These are phyloP conservation scores for Steccherinum ochraceum DNA, from an alignment of 768 basidiomycete genomes.

Conservation along the genomic window DNA sequence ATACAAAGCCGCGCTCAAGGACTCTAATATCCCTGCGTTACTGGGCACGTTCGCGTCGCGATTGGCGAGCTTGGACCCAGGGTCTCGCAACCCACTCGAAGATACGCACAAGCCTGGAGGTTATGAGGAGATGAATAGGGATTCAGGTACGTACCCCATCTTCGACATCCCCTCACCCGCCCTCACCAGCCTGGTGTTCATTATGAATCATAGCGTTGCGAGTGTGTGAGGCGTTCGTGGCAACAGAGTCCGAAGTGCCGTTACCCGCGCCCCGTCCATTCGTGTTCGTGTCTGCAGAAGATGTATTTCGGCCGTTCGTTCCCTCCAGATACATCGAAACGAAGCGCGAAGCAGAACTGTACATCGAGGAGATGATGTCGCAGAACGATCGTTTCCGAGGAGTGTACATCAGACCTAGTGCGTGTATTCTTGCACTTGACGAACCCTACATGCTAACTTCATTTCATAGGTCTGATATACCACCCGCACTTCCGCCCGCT, in stretches of 20 bases:
- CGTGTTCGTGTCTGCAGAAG: slow-evolving; percentile 93
- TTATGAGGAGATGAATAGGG: slow-evolving; percentile 85
- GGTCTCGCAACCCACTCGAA: slow-evolving; percentile 50
- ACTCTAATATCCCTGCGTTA: slow-evolving; percentile 49
- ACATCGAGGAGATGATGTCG: slow-evolving; percentile 50
- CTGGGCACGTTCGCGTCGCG: slow-evolving; percentile 39
- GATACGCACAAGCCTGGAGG: slow-evolving; percentile 31
- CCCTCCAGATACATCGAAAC: slow-evolving; percentile 84
- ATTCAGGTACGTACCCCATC: slow-evolving; percentile 66
- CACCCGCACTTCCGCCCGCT: slow-evolving; percentile 92
- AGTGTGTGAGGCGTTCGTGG: slow-evolving; percentile 72
- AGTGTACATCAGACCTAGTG: slow-evolving; percentile 88
- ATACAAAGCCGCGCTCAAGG: slow-evolving; percentile 73
- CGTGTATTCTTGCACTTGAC: slow-evolving; percentile 19
- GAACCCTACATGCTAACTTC: no score
- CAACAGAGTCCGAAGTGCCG: slow-evolving; percentile 29
- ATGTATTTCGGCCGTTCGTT: slow-evolving; percentile 83
- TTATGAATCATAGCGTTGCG: slow-evolving; percentile 55
- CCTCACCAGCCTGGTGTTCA: neutral
- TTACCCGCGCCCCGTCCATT: slow-evolving; percentile 52
- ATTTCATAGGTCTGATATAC: slow-evolving; percentile 97
- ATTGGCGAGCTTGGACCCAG: slow-evolving; percentile 18
- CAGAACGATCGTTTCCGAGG: slow-evolving; percentile 47
- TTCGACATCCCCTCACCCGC: slow-evolving; percentile 1
- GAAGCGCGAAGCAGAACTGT: slow-evolving; percentile 86